These are phyloP conservation scores for Epicoccum sorghinum DNA, from an alignment of 2,329 filamentous ascomycete genomes.

Conservation along the genomic window DNA sequence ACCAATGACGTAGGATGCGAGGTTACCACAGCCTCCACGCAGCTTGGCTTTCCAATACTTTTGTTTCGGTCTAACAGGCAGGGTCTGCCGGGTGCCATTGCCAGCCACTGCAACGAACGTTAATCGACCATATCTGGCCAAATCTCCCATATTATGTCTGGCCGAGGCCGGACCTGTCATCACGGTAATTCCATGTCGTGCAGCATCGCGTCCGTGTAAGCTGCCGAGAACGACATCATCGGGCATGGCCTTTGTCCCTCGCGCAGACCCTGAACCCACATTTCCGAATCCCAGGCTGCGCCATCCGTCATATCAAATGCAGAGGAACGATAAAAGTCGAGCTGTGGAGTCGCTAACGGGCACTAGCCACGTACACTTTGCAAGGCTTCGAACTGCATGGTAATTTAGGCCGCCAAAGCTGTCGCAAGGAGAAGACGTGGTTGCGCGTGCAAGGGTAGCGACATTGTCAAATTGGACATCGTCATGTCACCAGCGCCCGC, in stretches of 20 bases:
- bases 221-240: slow-evolving; percentile 27
- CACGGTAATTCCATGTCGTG: slow-evolving; percentile 11
- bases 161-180: slow-evolving; percentile 14
- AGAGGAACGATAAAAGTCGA: slow-evolving; percentile 17
- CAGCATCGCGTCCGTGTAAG: slow-evolving; percentile 4
- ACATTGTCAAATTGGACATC: background rate
- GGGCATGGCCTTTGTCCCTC: slow-evolving; percentile 19
- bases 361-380: slow-evolving; percentile 28
- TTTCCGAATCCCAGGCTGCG: slow-evolving; percentile 5
- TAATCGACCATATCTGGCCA: slow-evolving; percentile 1
- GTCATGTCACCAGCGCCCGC: slow-evolving; percentile 36
- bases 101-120: slow-evolving; percentile 10
- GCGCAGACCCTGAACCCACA: slow-evolving; percentile 23
- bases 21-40: slow-evolving; percentile 18
- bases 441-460: background rate
- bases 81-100: slow-evolving; percentile 11
- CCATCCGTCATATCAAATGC: slow-evolving; percentile 29
- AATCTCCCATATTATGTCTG: too few species aligned
- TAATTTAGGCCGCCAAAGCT: slow-evolving; percentile 3
- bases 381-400: slow-evolving; percentile 11
- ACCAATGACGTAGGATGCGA: slow-evolving; percentile 35
- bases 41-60: slow-evolving; percentile 10
- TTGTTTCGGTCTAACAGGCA: slow-evolving; percentile 3
- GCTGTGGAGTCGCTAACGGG: slow-evolving; percentile 17
- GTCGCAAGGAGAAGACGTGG: slow-evolving; percentile 1